Conservation (phyloP, 805 yeast genomes). For the Jamesozyma spencerorum region DNA sequence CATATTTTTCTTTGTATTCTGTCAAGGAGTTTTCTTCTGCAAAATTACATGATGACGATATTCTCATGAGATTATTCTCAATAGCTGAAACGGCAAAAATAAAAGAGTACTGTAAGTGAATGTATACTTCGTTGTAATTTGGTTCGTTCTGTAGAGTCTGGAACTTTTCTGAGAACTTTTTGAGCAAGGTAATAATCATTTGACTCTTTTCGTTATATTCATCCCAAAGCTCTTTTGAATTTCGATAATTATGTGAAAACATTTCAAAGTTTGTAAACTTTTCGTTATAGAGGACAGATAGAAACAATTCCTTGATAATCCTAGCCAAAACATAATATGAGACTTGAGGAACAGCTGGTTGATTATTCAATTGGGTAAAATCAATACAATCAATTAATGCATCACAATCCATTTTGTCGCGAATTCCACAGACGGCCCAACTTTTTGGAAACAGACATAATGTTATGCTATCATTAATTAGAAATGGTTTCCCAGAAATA, state of each 20-base stretch:
- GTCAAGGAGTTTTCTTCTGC: not conserved
- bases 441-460: constrained; percentile 11
- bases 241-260: constrained; percentile 1
- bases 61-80: not conserved
- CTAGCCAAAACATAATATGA: constrained; percentile 7
- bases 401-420: constrained; percentile 9
- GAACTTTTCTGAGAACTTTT: not conserved
- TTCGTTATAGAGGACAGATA: constrained; percentile 5
- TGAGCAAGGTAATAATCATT: not conserved
- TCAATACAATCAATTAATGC: constrained; percentile 3
- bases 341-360: not conserved
- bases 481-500: constrained; percentile 9
- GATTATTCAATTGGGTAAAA: not conserved
- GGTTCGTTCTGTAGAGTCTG: not conserved
- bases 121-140: not conserved
- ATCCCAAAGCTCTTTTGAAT: not conserved
- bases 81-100: not conserved
- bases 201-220: not conserved
- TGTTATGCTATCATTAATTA: constrained; percentile 3
- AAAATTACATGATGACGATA: not conserved
- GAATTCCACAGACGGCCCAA: constrained; percentile 9
- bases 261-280: constrained; percentile 8
- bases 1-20: not conserved
- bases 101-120: not conserved
- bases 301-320: constrained; percentile 2